Percentiles rank a stretch among this genome's conserved stretches.
Evolutionary conservation across 2,329 filamentous ascomycete genomes (phyloP).

Genomic region (Pestalotiopsis sp.): DNA sequence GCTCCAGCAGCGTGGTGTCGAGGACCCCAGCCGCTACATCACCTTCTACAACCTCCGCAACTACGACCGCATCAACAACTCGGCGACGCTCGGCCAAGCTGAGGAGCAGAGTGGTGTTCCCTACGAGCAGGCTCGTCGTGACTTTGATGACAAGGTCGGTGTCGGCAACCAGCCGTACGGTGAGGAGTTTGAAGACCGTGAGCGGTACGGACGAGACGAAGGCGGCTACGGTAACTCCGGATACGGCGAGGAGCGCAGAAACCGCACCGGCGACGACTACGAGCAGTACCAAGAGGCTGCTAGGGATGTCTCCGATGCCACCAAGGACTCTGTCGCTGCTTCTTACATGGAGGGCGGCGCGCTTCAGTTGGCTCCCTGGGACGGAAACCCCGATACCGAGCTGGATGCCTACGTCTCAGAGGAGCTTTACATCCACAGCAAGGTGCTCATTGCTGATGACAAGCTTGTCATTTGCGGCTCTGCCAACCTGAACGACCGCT

Average conservation of each 20-base stretch:
- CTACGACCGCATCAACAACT: conserved; percentile 80
- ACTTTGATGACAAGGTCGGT: conserved; percentile 49
- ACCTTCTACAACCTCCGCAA: conserved; percentile 83
- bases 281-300: conserved; percentile 73
- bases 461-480: conserved; percentile 81
- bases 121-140: conserved; percentile 66
- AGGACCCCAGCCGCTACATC: conserved; percentile 71
- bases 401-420: conserved; percentile 63
- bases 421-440: conserved; percentile 77
- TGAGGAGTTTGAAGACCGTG: conserved; percentile 26
- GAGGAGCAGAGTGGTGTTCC: conserved; percentile 64
- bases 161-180: conserved; percentile 29
- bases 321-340: conserved; percentile 74
- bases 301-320: conserved; percentile 49
- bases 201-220: conserved; percentile 16
- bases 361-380: conserved; percentile 60
- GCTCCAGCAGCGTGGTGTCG: conserved; percentile 63
- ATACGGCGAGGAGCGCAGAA: conserved; percentile 35
- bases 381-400: conserved; percentile 54
- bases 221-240: conserved; percentile 4
- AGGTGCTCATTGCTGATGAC: conserved; percentile 88
- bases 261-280: conserved; percentile 46
- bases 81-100: conserved; percentile 57
- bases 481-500: conserved; percentile 89
- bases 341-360: conserved; percentile 84